Conservation (phyloP, 139 green algal species). For the Picochlorum sp. region DNA sequence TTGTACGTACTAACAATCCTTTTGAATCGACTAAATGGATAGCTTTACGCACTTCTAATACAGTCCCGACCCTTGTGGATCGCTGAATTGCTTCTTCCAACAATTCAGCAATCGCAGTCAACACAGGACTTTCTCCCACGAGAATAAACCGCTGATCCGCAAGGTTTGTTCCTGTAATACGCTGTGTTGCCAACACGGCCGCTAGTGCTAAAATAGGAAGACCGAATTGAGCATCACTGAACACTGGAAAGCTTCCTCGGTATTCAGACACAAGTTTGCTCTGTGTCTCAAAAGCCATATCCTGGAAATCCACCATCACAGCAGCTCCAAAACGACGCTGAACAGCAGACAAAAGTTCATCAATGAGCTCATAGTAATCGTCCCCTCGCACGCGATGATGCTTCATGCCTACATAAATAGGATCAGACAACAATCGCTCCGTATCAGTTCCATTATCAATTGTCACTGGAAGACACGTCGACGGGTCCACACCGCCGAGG, state of each 20-base stretch:
- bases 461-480: constrained; percentile 64
- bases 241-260: constrained; percentile 60
- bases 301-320: constrained; percentile 71
- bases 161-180: constrained; percentile 43
- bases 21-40: constrained; percentile 69
- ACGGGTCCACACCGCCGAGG: constrained; percentile 64
- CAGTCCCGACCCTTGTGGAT: constrained; percentile 22
- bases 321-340: constrained; percentile 64
- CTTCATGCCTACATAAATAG: constrained; percentile 49
- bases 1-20: constrained; percentile 58
- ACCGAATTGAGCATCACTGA: constrained; percentile 60
- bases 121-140: constrained; percentile 51
- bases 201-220: constrained; percentile 62
- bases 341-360: constrained; percentile 72
- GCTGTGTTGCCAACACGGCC: constrained; percentile 56
- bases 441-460: constrained; percentile 68
- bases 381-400: constrained; percentile 54
- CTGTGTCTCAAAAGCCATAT: constrained; percentile 66
- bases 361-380: constrained; percentile 69
- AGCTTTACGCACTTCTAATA: constrained; percentile 62
- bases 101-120: constrained; percentile 64
- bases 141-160: constrained; percentile 59
- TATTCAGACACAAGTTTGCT: constrained; percentile 65
- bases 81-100: constrained; percentile 55
- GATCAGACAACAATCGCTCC: constrained; percentile 46